Conservation (phyloP, 1,139 yeast species). For the Candida smagusa region DNA sequence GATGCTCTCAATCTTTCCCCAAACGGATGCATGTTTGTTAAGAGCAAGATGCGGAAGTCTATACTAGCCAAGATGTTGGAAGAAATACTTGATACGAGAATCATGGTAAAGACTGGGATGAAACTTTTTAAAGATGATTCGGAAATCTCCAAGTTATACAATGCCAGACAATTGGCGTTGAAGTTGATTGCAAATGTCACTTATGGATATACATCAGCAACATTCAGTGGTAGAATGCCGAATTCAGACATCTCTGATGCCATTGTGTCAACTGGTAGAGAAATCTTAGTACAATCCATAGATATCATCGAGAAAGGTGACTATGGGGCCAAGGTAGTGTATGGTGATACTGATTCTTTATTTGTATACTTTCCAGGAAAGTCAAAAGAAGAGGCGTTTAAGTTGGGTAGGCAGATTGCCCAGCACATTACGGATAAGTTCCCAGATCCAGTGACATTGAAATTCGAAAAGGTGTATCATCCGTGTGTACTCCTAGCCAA, state of each 20-base stretch:
- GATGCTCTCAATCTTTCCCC: slow-evolving; percentile 66
- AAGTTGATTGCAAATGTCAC: slow-evolving; percentile 93
- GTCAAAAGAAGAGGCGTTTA: slow-evolving; percentile 72
- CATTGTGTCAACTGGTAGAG: slow-evolving; percentile 88
- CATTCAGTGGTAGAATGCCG: slow-evolving; percentile 96
- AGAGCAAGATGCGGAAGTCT: slow-evolving; percentile 64
- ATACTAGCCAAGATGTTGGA: slow-evolving; percentile 77
- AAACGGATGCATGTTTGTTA: slow-evolving; percentile 79
- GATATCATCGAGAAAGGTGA: slow-evolving; percentile 57
- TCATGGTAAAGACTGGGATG: slow-evolving; percentile 76
- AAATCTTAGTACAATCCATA: slow-evolving; percentile 71
- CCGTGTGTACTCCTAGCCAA: slow-evolving; percentile 82
- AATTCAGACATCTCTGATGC: slow-evolving; percentile 93
- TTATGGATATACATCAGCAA: slow-evolving; percentile 92
- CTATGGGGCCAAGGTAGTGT: slow-evolving; percentile 91
- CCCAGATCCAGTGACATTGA: slow-evolving; percentile 78
- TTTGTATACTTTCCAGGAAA: slow-evolving; percentile 90
- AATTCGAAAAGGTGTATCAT: slow-evolving; percentile 89
- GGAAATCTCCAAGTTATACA: slow-evolving; percentile 53
- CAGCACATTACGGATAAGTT: slow-evolving; percentile 57
- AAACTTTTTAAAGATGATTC: slow-evolving; percentile 43
- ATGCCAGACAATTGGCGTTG: slow-evolving; percentile 80
- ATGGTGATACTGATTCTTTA: slow-evolving; percentile 94
- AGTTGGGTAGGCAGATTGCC: slow-evolving; percentile 70
- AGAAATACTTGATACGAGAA: slow-evolving; percentile 76